Evolutionary conservation across 208 protist species (phyloP), one percentile per base, ranked within the genome.

Genomic region (Trypanosoma congolense): DNA sequence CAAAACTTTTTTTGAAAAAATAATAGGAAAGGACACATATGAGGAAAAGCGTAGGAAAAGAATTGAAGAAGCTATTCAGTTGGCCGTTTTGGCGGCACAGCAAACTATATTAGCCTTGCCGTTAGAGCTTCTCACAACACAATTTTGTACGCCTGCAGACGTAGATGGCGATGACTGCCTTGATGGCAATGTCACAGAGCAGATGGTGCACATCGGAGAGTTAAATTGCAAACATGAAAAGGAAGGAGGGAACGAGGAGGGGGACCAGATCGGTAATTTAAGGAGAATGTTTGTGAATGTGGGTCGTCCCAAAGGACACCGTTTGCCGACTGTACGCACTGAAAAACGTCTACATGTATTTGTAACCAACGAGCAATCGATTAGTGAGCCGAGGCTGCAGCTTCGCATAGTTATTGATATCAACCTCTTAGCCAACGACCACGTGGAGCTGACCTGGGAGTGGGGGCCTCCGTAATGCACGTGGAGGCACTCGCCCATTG

Each of bases 101-200:
- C 61, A 68, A 61, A 56, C 54, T 16, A 36, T 68, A 18, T 42
- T 68, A 26, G 61, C 54, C 4, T 40, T 68, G 8, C 61, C 61
- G 50, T 33, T 68, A 41, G 61, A 68, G 19, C n/a, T 68, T 22
- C 41, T 68, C 9, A 42, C 58, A 10, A 48, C 61, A 29, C 61
- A 68, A 31, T 60, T 68, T 68, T 41, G 35, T 22, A 56, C 12
- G 31, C 1, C 28, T 8, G 38, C 31, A 14, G 18, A 46, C 0
- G 35, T n/a, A 8, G 18, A 30, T 4, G 30, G 28, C 1, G 24
- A 33, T n/a, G 18, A 26, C n/a, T n/a, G n/a, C n/a, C n/a, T n/a
- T 54, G 25, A 56, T 28, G 14, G 16, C 22, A 12, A 2, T 19
- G 50, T 41, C 38, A 2, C 19, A n/a, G n/a, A n/a, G 22, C n/a